A percentile compares a stretch with the other conserved stretches of the same genome.
Evolutionary conservation across 169 alveolate species (phyloP).

Genomic region (Cryptosporidium baileyi): DNA sequence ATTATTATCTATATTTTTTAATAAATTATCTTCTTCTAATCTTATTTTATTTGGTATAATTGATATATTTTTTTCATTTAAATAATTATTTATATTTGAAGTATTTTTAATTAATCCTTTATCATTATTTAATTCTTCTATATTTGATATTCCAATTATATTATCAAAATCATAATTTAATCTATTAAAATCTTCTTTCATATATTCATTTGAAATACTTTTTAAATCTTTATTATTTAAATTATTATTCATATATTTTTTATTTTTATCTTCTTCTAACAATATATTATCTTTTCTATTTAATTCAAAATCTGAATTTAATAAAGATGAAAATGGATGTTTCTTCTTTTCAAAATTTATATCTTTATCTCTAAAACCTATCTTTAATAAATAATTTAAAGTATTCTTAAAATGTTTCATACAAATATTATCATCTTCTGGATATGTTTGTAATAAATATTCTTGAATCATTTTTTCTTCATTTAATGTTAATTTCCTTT

Average conservation of each 20-base stretch:
- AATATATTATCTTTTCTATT: neutral
- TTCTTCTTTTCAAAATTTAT: neutral
- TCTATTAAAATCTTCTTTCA: neutral
- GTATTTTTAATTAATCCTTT: neutral
- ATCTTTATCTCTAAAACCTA: neutral
- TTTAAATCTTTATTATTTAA: neutral
- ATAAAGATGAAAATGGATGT: neutral
- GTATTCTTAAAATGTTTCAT: constrained; percentile 26
- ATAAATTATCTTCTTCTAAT: neutral
- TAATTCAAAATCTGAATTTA: neutral
- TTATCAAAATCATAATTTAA: neutral
- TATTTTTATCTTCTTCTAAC: neutral
- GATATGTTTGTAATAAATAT: neutral
- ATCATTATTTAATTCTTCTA: neutral
- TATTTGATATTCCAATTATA: neutral
- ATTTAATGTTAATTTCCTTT: neutral
- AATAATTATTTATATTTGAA: neutral
- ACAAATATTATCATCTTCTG: constrained; percentile 3
- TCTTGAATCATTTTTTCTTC: neutral
- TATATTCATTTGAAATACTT: neutral
- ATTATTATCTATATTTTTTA: neutral
- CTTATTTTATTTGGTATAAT: neutral
- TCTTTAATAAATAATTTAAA: neutral
- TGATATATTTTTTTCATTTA: neutral
- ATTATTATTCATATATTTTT: neutral